Evolutionary conservation across 2,329 filamentous ascomycete species (phyloP).

Genomic region (Penicillium brevicompactum): DNA sequence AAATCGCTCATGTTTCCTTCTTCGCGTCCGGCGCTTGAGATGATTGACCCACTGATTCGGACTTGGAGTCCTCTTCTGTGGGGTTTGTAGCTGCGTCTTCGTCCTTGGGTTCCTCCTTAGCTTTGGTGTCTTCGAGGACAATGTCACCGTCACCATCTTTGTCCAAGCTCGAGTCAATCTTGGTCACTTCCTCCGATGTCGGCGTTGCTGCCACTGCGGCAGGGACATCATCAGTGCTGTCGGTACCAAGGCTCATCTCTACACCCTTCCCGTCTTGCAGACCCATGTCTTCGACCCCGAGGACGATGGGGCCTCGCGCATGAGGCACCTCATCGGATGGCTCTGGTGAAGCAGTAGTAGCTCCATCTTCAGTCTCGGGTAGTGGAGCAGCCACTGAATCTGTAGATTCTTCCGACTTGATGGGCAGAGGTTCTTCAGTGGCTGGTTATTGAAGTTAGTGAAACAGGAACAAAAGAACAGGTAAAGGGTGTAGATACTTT

Average conservation of each 20-base stretch:
- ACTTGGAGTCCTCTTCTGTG: slow-evolving; percentile 4
- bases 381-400: neutral
- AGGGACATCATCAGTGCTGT: slow-evolving; percentile 7
- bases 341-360: slow-evolving; percentile 40
- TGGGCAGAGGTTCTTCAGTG: slow-evolving; percentile 7
- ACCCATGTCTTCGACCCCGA: slow-evolving; percentile 85
- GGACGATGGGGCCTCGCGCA: slow-evolving; percentile 78
- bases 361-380: slow-evolving; percentile 21
- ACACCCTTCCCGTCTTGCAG: slow-evolving; percentile 62
- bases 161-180: slow-evolving; percentile 8
- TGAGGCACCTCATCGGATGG: slow-evolving; percentile 70
- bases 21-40: slow-evolving; percentile 11
- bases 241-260: slow-evolving; percentile 40
- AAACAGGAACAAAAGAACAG: neutral
- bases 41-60: slow-evolving; percentile 7
- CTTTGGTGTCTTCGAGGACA: slow-evolving; percentile 36
- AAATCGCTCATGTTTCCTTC: slow-evolving; percentile 12
- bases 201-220: slow-evolving; percentile 8
- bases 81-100: slow-evolving; percentile 7
- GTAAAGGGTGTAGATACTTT: slow-evolving; percentile 19
- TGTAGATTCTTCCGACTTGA: slow-evolving; percentile 9
- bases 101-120: slow-evolving; percentile 17
- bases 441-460: slow-evolving; percentile 1
- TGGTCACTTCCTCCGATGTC: slow-evolving; percentile 13
- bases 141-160: slow-evolving; percentile 42